phyloP scores from a whole-genome alignment of 2,329 filamentous ascomycete genomes.

The Aphanoascus verrucosus region DNA sequence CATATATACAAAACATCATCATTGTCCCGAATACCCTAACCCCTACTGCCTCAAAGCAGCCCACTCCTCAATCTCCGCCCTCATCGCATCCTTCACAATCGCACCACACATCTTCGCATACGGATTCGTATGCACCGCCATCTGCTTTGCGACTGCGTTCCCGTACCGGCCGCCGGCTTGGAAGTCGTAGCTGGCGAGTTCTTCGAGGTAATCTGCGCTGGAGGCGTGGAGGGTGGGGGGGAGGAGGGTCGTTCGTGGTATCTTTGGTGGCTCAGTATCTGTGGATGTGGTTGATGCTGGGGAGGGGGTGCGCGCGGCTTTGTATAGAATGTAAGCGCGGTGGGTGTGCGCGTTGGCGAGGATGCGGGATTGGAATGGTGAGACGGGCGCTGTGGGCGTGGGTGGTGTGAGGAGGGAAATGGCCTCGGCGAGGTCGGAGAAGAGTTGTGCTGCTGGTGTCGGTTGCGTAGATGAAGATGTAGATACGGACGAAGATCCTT shows the following conservation, averaged over 20 bases:
- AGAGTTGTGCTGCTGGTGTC: slow-evolving; percentile 19
- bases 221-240: slow-evolving; percentile 27
- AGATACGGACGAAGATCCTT: slow-evolving; percentile 7
- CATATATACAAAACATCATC: background rate
- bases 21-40: background rate
- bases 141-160: slow-evolving; percentile 45
- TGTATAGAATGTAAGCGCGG: slow-evolving; percentile 38
- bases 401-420: slow-evolving; percentile 38
- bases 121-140: slow-evolving; percentile 52
- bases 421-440: slow-evolving; percentile 33
- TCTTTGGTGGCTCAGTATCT: too few relatives aligned
- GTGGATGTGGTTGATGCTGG: background rate
- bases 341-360: slow-evolving; percentile 48
- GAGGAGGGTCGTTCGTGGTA: slow-evolving; percentile 11
- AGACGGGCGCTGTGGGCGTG: slow-evolving; percentile 33
- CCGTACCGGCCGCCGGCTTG: slow-evolving; percentile 45
- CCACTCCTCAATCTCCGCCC: slow-evolving; percentile 40
- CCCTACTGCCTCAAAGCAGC: background rate
- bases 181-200: slow-evolving; percentile 47
- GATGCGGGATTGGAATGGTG: slow-evolving; percentile 39
- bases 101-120: slow-evolving; percentile 53
- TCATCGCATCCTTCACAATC: slow-evolving; percentile 51
- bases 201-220: slow-evolving; percentile 39
- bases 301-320: slow-evolving; percentile 21
- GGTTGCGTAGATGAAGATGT: slow-evolving; percentile 20